These are phyloP conservation scores for Pseudogymnoascus sp. DNA, from an alignment of 2,329 filamentous ascomycete species.

Conservation along the genomic window DNA sequence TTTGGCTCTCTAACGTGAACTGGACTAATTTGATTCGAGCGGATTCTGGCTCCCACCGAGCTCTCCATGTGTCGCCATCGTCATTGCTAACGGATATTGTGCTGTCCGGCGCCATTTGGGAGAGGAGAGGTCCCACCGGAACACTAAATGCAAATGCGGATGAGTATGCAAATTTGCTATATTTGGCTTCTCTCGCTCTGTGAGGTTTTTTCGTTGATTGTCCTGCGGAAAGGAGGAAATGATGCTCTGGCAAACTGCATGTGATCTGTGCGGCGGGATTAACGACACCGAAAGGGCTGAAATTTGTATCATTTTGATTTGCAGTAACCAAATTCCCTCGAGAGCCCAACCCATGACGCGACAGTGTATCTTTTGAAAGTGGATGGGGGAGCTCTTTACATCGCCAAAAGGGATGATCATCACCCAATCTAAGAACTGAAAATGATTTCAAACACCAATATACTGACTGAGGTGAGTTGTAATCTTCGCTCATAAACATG, in stretches of 20 bases:
- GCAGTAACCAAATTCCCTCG: not conserved
- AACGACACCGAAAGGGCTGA: constrained; percentile 14
- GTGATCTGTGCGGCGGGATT: constrained; percentile 37
- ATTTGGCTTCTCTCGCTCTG: constrained; percentile 37
- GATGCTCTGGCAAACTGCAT: constrained; percentile 33
- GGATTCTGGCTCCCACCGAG: constrained; percentile 20
- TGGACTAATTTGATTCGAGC: constrained; percentile 7
- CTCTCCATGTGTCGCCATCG: constrained; percentile 22
- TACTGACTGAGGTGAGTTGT: constrained; percentile 47
- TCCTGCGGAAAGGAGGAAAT: constrained; percentile 35
- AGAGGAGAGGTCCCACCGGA: constrained; percentile 30
- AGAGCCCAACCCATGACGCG: not conserved
- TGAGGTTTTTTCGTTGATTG: constrained; percentile 34
- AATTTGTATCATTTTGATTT: constrained; percentile 10
- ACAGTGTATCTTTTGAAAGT: not conserved
- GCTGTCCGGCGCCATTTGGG: constrained; percentile 27
- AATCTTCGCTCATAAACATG: constrained; percentile 47
- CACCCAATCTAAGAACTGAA: constrained; percentile 32
- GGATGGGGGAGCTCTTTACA: constrained; percentile 32
- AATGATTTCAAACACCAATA: constrained; percentile 48
- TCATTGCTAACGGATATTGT: constrained; percentile 21
- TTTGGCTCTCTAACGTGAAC: not conserved
- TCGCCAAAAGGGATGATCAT: constrained; percentile 38
- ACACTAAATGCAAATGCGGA: constrained; percentile 40
- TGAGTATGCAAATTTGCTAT: constrained; percentile 41